Base-by-base conservation (phyloP, 2,329 filamentous ascomycete species). In the Ascochyta fabae region DNA sequence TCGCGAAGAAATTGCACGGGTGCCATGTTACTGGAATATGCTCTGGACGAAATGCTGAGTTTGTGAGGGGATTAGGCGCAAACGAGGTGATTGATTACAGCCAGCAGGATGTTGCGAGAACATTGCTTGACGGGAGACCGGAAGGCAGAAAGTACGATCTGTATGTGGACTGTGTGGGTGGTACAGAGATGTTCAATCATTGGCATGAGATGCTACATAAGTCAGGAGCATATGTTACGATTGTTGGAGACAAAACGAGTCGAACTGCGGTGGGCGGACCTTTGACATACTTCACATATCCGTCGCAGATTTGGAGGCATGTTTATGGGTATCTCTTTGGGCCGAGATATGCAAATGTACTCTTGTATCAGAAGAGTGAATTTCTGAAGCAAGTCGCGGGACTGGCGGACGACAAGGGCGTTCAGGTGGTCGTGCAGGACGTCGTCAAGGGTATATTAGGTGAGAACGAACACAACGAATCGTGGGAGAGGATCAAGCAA, bases 161-260 rank as follows among this genome's bases (percentile, higher is more conserved):
- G 39, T 77, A 84, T 47, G 75, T 84, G 40, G 83, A 85, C 61
- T 80, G 78, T 40, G 75, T 80, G 4, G 83, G 83, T 12, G 76
- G 76, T 22, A 79, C 83, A 41, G 65, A 78, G 2, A 69, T 85
- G 19, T 84, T 80, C 62, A 53, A 62, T 8, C 56, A 65, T 29
- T 69, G 66, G 67, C 29, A 58, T 12, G 50, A 63, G 3, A 40
- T 72, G 1, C 56, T 72, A 8, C 65, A 77, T 19, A 78, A 73
- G 7, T 62, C 75, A 68, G 44, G 64, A 7, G 67, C 72, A 19
- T 83, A 80, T 58, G 72, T 78, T 0, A 78, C 77, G 1, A 79
- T 78, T 26, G 72, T 75, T 3, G 72, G 71, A 4, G 72, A 75
- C 45, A 75, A 75, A 51, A 74, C 71, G 13, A 58, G 55, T 1